Percentiles rank a stretch among this genome's conserved stretches.
phyloP scores from a whole-genome alignment of 768 basidiomycete species.

The Tephrocybe rancida region DNA sequence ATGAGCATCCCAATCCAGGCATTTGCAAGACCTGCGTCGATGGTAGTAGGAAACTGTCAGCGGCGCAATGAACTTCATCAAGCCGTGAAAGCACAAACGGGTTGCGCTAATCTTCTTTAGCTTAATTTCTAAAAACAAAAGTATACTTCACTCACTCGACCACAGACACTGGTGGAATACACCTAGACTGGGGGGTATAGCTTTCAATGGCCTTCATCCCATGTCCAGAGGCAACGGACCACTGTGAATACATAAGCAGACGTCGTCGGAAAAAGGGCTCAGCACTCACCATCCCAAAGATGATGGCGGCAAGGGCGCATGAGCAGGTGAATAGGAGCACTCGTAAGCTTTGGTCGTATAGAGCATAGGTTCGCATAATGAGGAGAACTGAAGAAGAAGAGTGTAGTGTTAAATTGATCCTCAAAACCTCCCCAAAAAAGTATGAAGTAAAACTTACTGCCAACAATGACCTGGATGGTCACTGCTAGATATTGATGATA shows the following conservation, averaged over 20 bases:
- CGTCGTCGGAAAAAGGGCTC: neutral
- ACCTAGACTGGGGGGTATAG: constrained; percentile 13
- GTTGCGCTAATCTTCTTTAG: constrained; percentile 12
- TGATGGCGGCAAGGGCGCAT: constrained; percentile 28
- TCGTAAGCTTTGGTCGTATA: constrained; percentile 34
- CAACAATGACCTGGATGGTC: constrained; percentile 38
- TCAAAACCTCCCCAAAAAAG: neutral
- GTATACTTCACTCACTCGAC: constrained; percentile 18
- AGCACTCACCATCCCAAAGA: constrained; percentile 25
- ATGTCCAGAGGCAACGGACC: constrained; percentile 19
- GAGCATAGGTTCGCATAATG: constrained; percentile 42
- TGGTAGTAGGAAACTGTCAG: neutral
- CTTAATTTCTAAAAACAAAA: neutral
- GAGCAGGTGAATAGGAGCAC: constrained; percentile 29
- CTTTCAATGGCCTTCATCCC: neutral
- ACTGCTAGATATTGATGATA: constrained; percentile 36
- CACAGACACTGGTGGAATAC: constrained; percentile 22
- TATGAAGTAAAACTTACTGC: constrained; percentile 25
- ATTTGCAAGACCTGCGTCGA: constrained; percentile 29
- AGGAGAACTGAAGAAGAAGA: constrained; percentile 35
- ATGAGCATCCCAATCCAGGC: constrained; percentile 43
- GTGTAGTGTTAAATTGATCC: neutral
- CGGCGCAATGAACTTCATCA: neutral
- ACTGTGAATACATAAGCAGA: constrained; percentile 15
- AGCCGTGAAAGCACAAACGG: constrained; percentile 12